These are phyloP conservation scores for Nakazawaea peltata DNA, from an alignment of 805 yeast genomes.

Conservation along the genomic window DNA sequence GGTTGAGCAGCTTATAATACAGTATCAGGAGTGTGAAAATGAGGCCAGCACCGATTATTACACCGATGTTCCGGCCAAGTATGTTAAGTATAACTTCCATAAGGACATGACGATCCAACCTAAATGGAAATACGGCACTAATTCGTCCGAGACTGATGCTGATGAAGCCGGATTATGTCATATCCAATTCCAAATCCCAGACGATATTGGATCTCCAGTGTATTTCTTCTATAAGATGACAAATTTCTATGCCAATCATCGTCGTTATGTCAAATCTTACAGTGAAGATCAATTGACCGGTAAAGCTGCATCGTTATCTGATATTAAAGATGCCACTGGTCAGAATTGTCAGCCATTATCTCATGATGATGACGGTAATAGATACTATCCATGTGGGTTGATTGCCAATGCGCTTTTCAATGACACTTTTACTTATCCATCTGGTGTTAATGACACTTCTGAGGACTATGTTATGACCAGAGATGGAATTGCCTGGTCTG, in stretches of 20 bases:
- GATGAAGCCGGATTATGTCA: slow-evolving; percentile 50
- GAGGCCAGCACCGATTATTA: slow-evolving; percentile 38
- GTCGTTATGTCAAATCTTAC: slow-evolving; percentile 84
- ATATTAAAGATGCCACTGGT: slow-evolving; percentile 43
- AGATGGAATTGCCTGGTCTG: slow-evolving; percentile 63
- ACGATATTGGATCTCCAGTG: slow-evolving; percentile 63
- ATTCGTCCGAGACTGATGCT: slow-evolving; percentile 31
- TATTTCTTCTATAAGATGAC: slow-evolving; percentile 77
- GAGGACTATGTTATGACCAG: slow-evolving; percentile 36
- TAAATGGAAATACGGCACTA: slow-evolving; percentile 54
- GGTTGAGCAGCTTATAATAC: slow-evolving; percentile 70
- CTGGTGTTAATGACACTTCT: slow-evolving; percentile 34
- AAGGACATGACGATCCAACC: slow-evolving; percentile 32
- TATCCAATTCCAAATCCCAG: slow-evolving; percentile 68
- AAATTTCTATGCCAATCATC: slow-evolving; percentile 87
- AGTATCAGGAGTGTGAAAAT: slow-evolving; percentile 62
- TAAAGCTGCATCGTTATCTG: slow-evolving; percentile 43
- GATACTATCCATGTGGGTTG: slow-evolving; percentile 74
- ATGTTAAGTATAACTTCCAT: slow-evolving; percentile 53
- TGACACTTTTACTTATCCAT: slow-evolving; percentile 56
- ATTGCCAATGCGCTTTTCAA: slow-evolving; percentile 77
- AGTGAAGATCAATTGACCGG: slow-evolving; percentile 81
- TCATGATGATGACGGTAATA: slow-evolving; percentile 37
- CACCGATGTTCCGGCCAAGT: slow-evolving; percentile 50
- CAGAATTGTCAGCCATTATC: slow-evolving; percentile 65